Percentiles rank a stretch among this genome's conserved stretches.
phyloP scores from a whole-genome alignment of 1,284 basidiomycete species.

The Caloboletus firmus region DNA sequence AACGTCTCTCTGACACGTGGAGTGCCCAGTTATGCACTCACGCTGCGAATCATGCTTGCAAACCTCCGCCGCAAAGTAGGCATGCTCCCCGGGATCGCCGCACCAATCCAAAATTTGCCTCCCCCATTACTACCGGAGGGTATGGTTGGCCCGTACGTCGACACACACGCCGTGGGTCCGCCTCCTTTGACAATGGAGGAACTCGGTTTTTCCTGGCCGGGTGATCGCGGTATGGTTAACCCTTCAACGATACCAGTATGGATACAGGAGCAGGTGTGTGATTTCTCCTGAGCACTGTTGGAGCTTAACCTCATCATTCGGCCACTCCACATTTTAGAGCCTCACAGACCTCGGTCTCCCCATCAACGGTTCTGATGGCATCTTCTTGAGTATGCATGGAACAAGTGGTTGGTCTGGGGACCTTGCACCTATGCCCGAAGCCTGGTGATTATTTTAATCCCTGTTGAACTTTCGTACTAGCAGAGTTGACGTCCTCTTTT shows the following conservation, averaged over 20 bases:
- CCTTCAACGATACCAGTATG: conserved; percentile 76
- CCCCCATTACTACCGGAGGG: conserved; percentile 53
- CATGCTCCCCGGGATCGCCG: conserved; percentile 52
- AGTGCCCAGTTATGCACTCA: conserved; percentile 72
- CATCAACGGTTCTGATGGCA: conserved; percentile 85
- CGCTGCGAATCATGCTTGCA: conserved; percentile 86
- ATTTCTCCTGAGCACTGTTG: not conserved
- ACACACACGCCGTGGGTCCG: conserved; percentile 46
- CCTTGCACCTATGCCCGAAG: conserved; percentile 74
- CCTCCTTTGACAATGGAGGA: conserved; percentile 79
- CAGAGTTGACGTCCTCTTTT: conserved; percentile 27
- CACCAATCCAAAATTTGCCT: conserved; percentile 50
- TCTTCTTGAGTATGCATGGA: conserved; percentile 76
- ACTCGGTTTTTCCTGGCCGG: conserved; percentile 76
- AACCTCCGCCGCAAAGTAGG: conserved; percentile 86
- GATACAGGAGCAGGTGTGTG: conserved; percentile 75
- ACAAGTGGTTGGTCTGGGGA: conserved; percentile 73
- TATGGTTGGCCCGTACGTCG: conserved; percentile 55
- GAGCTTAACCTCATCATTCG: conserved; percentile 5
- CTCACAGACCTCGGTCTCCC: conserved; percentile 85
- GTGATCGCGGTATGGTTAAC: conserved; percentile 71
- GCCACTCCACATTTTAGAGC: conserved; percentile 48
- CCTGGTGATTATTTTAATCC: conserved; percentile 55
- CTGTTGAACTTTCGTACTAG: conserved; percentile 20
- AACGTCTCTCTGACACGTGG: conserved; percentile 10